Percentiles rank a stretch among this genome's conserved stretches.
phyloP scores from a whole-genome alignment of 225 moss, liverwort and hornwort species.

The Polytrichum formosum region DNA sequence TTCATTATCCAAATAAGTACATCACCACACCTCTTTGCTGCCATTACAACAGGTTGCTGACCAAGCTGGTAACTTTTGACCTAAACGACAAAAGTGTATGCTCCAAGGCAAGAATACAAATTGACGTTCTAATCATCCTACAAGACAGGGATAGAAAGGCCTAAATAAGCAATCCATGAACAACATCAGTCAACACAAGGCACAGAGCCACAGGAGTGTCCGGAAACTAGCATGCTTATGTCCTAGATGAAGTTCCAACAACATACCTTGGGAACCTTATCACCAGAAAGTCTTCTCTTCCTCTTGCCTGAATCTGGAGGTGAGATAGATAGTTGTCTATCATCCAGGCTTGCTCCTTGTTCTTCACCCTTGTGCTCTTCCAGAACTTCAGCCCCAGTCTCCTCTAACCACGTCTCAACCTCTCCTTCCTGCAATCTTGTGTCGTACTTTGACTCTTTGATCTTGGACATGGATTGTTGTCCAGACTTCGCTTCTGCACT shows the following conservation, averaged over 20 bases:
- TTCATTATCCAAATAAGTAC: not conserved
- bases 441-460: slow-evolving; percentile 35
- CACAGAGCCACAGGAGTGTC: too few relatives aligned
- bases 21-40: not conserved
- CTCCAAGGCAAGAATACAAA: too few relatives aligned
- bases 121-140: too few relatives aligned
- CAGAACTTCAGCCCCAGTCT: slow-evolving; percentile 30
- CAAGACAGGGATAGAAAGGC: too few relatives aligned
- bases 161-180: too few relatives aligned
- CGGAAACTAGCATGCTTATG: too few relatives aligned
- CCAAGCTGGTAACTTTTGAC: not conserved
- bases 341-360: slow-evolving; percentile 49
- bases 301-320: too few relatives aligned
- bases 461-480: slow-evolving; percentile 38
- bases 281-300: too few relatives aligned
- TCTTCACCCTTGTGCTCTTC: slow-evolving; percentile 38
- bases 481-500: slow-evolving; percentile 27
- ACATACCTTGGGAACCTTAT: too few relatives aligned
- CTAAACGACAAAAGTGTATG: too few relatives aligned
- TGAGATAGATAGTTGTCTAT: slow-evolving; percentile 27
- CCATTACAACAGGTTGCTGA: not conserved
- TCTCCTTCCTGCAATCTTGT: slow-evolving; percentile 42
- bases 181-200: too few relatives aligned
- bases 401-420: slow-evolving; percentile 25
- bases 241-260: not conserved